Base-by-base conservation (phyloP, 2,329 filamentous ascomycete genomes). In the Fusarium verrucosum region DNA sequence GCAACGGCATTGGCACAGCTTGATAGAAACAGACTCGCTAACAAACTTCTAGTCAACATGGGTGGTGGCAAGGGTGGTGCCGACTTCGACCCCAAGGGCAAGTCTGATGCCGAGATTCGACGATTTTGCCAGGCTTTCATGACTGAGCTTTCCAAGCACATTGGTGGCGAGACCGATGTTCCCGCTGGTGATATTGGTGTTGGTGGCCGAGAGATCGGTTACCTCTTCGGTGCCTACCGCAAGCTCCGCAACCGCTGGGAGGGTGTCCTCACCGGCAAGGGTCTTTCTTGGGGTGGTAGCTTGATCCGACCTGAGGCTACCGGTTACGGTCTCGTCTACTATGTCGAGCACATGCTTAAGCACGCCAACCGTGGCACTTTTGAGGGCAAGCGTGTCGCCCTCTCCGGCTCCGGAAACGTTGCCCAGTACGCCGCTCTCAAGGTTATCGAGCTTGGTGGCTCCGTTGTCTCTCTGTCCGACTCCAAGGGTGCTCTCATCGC, bases 51-150 rank as follows among this genome's bases (percentile, higher is more conserved):
- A 79, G 78, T 78, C 83, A 79, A 74, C 73, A 97, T 99, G 89
- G 95, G 95, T 69, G 95, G 95, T 82, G 95, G 91, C 76, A 98
- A 98, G 85, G 95, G 95, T 82, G 95, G 95, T 75, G 90, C 94
- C 78, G 95, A 98, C 85, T 98, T 99, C 79, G 93, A 98, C 82
- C 95, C 95, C 79, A 99, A 98, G 88, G 94, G 93, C 83, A 98
- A 97, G 87, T 91, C 90, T 53, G 94, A 99, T 82, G 91, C 88
- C 78, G 95, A 98, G 87, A 98, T 98, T 82, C 92, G 95, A 76
- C 92, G 92, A 77, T 98, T 99, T 87, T 98, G 94, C 84, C 88
- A 91, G 69, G 82, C 93, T 59, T 99, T 98, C 85, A 98, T 98
- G 95, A 89, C 89, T 72, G 92, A 97, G 85, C 88, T 99, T 65